Conservation (phyloP, 208 protist species). For the Porcisia deanei region DNA sequence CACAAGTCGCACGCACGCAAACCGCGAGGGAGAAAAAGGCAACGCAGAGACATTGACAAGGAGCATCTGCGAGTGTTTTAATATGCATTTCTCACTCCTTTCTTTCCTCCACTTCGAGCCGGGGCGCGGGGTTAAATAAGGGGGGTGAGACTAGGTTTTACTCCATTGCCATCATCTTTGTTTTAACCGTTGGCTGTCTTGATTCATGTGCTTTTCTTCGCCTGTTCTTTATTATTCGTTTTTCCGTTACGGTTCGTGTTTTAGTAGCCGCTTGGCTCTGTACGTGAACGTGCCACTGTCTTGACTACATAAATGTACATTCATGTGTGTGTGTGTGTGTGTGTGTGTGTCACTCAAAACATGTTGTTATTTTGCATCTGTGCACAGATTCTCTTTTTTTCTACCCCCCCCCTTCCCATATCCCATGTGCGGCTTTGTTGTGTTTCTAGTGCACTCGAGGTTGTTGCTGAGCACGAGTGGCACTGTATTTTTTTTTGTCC, state of each 20-base stretch:
- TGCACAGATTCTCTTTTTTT: slow-evolving; percentile 13
- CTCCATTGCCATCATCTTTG: background rate
- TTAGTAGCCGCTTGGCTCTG: background rate
- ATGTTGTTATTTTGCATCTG: slow-evolving; percentile 7
- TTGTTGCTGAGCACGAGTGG: background rate
- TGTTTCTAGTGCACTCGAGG: background rate
- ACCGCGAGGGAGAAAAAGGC: background rate
- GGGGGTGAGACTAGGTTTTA: background rate
- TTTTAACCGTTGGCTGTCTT: background rate
- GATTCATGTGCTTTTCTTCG: background rate
- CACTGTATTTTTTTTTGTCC: background rate
- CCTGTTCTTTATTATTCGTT: background rate
- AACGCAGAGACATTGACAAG: background rate
- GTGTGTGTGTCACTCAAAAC: background rate
- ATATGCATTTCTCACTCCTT: background rate
- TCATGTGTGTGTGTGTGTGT: background rate
- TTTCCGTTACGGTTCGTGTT: background rate
- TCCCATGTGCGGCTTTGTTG: background rate
- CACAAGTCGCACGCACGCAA: background rate
- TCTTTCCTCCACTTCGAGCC: background rate
- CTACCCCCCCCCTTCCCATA: background rate
- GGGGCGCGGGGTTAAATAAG: background rate
- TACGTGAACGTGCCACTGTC: background rate
- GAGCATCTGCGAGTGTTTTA: background rate
- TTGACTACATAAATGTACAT: background rate